Base-by-base conservation (phyloP, 495 filamentous ascomycete genomes). In the Chaetomium tenue region DNA sequence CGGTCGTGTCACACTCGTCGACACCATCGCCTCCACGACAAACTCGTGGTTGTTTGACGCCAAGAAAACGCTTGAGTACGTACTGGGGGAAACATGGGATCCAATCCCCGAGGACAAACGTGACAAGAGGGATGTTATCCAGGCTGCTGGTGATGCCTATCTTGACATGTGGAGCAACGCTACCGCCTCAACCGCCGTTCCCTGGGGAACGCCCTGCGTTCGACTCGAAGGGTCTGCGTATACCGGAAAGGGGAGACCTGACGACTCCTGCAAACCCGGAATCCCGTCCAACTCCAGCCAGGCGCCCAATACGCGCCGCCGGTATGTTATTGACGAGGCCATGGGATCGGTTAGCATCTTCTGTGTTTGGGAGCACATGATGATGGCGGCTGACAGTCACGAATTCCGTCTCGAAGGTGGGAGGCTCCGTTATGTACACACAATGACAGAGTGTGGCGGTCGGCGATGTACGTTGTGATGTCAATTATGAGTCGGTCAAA, bases 1-100 rank as follows among this genome's bases (percentile, higher is more conserved):
- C 23, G 67, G 67, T 42, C 72, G 66, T 48, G 61, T 70, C 22
- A 71, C 67, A 20, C 65, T 76, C 23, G 73, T 81, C 50, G 78
- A 81, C 68, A 66, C 71, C 23, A 63, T 78, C 61, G 75, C 72
- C 7, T 75, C 77, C 2, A 77, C 76, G 5, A 76, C 74, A 0
- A 70, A 70, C 28, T 74, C 74, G 25, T 79, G 77, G 78, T 60
- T 79, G 4, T 81, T 81, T 65, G 70, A 79, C 67, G 73, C 78
- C 28, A 69, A 71, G 25, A 65, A 67, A 33, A 81, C 78, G 48
- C 69, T 81, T 0, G 63, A 73, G 37, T 76, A 73, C 57, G 75
- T 70, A 7, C 63, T 65, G 6, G 51, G 69, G 50, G 78, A 79
- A 66, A 72, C 72, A 28, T 81, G 78, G 78, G 61, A 68, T 0